These are phyloP conservation scores for Eucalyptus sp. DNA, from an alignment of 345 rosid species.

Conservation along the genomic window DNA sequence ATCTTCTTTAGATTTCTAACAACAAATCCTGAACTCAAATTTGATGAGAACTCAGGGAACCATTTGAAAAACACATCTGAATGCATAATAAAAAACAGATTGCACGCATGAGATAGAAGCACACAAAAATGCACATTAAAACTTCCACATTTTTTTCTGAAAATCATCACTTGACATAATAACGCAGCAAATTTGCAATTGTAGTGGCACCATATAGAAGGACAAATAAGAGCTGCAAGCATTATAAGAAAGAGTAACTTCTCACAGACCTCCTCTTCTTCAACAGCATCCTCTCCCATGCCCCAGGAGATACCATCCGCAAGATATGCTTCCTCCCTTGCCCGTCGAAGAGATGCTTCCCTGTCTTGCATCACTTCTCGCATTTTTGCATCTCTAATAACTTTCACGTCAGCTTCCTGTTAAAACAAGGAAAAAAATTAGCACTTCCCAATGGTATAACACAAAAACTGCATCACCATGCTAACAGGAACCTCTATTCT, in stretches of 20 bases:
- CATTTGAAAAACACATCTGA: neutral
- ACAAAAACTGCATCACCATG: neutral
- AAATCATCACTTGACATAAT: neutral
- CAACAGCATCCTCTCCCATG: conserved; percentile 96
- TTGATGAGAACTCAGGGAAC: neutral
- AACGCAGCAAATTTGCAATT: neutral
- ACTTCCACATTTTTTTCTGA: neutral
- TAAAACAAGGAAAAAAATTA: neutral
- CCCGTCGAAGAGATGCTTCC: conserved; percentile 83
- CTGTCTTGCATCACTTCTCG: conserved; percentile 50
- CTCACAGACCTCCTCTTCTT: conserved; percentile 79
- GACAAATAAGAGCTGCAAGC: neutral
- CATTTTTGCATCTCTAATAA: conserved; percentile 44
- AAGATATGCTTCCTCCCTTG: conserved; percentile 63
- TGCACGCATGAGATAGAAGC: neutral
- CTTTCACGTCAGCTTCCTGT: conserved; percentile 34
- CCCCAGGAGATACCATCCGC: conserved; percentile 99
- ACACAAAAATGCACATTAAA: neutral
- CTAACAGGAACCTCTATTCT: neutral
- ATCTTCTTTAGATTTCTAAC: neutral
- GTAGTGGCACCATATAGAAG: neutral
- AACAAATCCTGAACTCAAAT: neutral
- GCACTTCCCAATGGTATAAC: neutral
- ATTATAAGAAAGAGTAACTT: neutral
- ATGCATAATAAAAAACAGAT: neutral